Evolutionary conservation across 495 filamentous ascomycete genomes (phyloP).

Genomic region (Xylaria intraflava): DNA sequence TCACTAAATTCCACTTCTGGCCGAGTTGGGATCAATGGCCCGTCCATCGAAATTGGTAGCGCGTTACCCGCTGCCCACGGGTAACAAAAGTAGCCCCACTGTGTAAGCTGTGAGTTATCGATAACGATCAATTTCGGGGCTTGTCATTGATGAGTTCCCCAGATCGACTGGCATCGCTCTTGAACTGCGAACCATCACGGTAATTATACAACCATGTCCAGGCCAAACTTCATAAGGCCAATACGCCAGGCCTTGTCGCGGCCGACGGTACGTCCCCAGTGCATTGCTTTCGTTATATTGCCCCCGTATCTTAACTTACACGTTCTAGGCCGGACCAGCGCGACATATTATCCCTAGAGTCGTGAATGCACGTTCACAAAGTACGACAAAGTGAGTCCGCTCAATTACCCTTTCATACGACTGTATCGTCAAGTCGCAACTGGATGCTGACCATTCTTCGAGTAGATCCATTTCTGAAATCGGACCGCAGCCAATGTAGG

Average conservation of each 20-base stretch:
- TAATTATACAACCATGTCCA: constrained; percentile 20
- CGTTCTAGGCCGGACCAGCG: constrained; percentile 17
- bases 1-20: too few relatives aligned
- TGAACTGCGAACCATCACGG: constrained; percentile 12
- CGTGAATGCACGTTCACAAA: constrained; percentile 15
- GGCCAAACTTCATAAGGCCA: constrained; percentile 21
- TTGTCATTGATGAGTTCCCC: not conserved
- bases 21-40: too few relatives aligned
- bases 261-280: constrained; percentile 16
- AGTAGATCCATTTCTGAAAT: not conserved
- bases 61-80: too few relatives aligned
- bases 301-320: constrained; percentile 15
- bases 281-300: not conserved
- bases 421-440: not conserved
- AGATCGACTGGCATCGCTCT: constrained; percentile 6
- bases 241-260: constrained; percentile 21
- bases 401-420: not conserved
- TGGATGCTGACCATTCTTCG: not conserved
- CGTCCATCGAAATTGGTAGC: too few relatives aligned
- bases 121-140: constrained; percentile 20
- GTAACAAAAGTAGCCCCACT: too few relatives aligned
- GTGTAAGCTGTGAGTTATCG: too few relatives aligned
- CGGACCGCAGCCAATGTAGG: constrained; percentile 17
- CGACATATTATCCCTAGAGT: constrained; percentile 15
- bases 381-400: constrained; percentile 19